phyloP scores from a whole-genome alignment of 2,329 filamentous ascomycete species.

The Penicillium sp. region DNA sequence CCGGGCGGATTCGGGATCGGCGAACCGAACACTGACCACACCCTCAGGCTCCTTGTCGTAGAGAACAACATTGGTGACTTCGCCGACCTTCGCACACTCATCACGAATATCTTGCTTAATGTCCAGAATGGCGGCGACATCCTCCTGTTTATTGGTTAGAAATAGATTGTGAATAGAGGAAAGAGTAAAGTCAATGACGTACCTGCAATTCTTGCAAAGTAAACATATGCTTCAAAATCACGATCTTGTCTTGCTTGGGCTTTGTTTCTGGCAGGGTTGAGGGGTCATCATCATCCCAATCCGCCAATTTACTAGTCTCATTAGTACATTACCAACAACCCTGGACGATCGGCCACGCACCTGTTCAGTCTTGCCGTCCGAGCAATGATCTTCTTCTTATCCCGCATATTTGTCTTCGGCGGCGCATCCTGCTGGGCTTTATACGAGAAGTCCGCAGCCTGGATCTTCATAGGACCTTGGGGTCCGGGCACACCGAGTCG shows the following conservation, averaged over 20 bases:
- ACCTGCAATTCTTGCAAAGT: slow-evolving; percentile 76
- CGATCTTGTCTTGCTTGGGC: slow-evolving; percentile 71
- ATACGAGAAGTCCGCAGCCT: slow-evolving; percentile 84
- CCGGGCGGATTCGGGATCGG: slow-evolving; percentile 67
- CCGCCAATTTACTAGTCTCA: slow-evolving; percentile 71
- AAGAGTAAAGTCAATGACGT: background rate
- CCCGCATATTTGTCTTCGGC: slow-evolving; percentile 57
- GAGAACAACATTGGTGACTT: slow-evolving; percentile 86
- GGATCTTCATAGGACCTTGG: slow-evolving; percentile 72
- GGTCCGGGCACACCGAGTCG: slow-evolving; percentile 59
- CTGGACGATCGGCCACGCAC: slow-evolving; percentile 37
- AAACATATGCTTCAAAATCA: slow-evolving; percentile 92
- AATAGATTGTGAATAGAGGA: background rate
- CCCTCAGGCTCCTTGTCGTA: slow-evolving; percentile 86
- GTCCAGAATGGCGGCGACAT: slow-evolving; percentile 78
- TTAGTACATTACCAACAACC: slow-evolving; percentile 16
- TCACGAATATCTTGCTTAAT: slow-evolving; percentile 94
- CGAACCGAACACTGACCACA: slow-evolving; percentile 81
- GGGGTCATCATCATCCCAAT: slow-evolving; percentile 91
- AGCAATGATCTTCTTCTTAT: slow-evolving; percentile 87
- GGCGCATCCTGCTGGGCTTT: slow-evolving; percentile 77
- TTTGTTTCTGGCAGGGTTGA: slow-evolving; percentile 58
- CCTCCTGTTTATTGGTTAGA: slow-evolving; percentile 54
- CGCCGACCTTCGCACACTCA: slow-evolving; percentile 81
- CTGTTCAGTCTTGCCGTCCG: slow-evolving; percentile 84